Evolutionary conservation across 1,139 yeast species (phyloP).

Genomic region (Geotrichum bryndzae): DNA sequence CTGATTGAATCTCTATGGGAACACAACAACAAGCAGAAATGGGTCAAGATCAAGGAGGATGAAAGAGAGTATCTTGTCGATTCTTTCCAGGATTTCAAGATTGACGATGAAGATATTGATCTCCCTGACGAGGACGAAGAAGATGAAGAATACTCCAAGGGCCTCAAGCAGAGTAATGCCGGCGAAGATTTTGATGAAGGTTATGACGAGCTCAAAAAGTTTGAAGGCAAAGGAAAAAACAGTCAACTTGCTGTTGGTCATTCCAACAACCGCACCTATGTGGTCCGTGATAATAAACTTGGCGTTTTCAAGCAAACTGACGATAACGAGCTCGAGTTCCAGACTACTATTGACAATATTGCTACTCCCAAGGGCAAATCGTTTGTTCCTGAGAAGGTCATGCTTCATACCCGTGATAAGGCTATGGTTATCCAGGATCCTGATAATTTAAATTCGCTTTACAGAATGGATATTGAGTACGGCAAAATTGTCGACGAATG

Average conservation of each 20-base stretch:
- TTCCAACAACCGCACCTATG: slow-evolving; percentile 65
- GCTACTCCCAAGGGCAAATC: slow-evolving; percentile 48
- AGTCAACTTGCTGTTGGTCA: slow-evolving; percentile 65
- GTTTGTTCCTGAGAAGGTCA: slow-evolving; percentile 56
- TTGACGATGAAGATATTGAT: slow-evolving; percentile 38
- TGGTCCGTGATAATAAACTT: slow-evolving; percentile 68
- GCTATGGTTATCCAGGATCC: slow-evolving; percentile 59
- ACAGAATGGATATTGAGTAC: slow-evolving; percentile 68
- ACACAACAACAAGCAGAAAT: slow-evolving; percentile 45
- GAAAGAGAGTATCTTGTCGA: slow-evolving; percentile 49
- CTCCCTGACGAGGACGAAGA: slow-evolving; percentile 33
- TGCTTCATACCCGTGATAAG: slow-evolving; percentile 72
- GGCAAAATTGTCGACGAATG: slow-evolving; percentile 84
- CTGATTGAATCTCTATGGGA: slow-evolving; percentile 61
- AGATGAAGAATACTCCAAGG: slow-evolving; percentile 21
- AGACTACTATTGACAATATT: slow-evolving; percentile 61
- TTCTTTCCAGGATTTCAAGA: slow-evolving; percentile 40
- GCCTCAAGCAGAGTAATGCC: slow-evolving; percentile 21
- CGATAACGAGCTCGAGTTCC: slow-evolving; percentile 49
- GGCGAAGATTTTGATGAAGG: slow-evolving; percentile 33
- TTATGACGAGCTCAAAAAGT: slow-evolving; percentile 33
- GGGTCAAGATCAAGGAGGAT: slow-evolving; percentile 41
- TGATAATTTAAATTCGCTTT: slow-evolving; percentile 43
- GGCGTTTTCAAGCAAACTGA: slow-evolving; percentile 70
- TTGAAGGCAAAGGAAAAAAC: slow-evolving; percentile 41